Evolutionary conservation across 2,329 filamentous ascomycete genomes (phyloP).

Genomic region (Colletotrichum echinochloae): DNA sequence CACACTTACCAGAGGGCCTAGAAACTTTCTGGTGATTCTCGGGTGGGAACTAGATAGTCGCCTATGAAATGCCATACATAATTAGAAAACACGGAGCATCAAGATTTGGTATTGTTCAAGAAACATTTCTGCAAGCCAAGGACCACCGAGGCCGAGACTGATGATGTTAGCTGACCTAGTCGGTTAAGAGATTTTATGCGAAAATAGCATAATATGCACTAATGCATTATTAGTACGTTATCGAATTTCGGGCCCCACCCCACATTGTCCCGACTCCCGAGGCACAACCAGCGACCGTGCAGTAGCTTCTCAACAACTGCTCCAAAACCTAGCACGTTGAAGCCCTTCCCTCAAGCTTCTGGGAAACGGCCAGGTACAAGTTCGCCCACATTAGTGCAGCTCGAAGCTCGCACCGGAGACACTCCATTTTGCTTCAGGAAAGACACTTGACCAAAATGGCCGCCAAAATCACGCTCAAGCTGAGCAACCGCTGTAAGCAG

Average conservation of each 20-base stretch:
- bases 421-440: neutral
- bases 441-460: constrained; percentile 43
- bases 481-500: constrained; percentile 55
- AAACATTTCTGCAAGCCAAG: neutral
- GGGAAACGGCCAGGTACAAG: constrained; percentile 8
- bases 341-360: constrained; percentile 19
- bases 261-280: constrained; percentile 20
- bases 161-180: neutral
- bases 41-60: neutral
- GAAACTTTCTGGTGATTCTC: neutral
- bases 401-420: constrained; percentile 4
- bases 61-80: neutral
- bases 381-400: constrained; percentile 9
- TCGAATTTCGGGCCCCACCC: neutral
- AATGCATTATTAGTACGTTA: neutral
- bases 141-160: neutral
- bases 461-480: constrained; percentile 53
- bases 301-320: constrained; percentile 38
- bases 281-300: constrained; percentile 28
- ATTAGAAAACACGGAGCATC: neutral
- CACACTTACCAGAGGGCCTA: neutral
- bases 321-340: constrained; percentile 15
- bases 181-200: neutral
- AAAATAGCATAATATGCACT: neutral
- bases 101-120: no score